These are phyloP conservation scores for Cytospora schulzeri DNA, from an alignment of 2,329 filamentous ascomycete genomes.

Conservation along the genomic window DNA sequence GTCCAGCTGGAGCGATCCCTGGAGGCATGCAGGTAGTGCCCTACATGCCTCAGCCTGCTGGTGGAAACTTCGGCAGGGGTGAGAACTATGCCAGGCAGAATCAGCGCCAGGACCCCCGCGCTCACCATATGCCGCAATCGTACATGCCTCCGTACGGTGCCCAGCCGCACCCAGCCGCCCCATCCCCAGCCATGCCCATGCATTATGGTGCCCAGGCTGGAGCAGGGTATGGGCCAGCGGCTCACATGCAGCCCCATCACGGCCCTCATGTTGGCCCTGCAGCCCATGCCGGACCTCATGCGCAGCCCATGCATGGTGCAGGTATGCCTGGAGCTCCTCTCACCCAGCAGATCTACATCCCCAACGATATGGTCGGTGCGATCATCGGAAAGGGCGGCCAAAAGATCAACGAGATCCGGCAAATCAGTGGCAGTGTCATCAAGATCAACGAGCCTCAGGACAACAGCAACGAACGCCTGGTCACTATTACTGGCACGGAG, in stretches of 20 bases:
- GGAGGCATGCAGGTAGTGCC: conserved; percentile 99
- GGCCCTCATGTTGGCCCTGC: conserved; percentile 64
- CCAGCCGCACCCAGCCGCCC: conserved; percentile 64
- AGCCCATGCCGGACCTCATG: conserved; percentile 67
- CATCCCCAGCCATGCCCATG: conserved; percentile 66
- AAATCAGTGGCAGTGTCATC: conserved; percentile 95
- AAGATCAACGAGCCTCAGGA: conserved; percentile 99
- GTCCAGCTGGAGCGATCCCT: conserved; percentile 88
- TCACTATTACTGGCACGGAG: conserved; percentile 95
- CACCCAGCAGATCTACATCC: conserved; percentile 98
- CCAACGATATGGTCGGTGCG: conserved; percentile 98
- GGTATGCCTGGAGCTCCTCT: conserved; percentile 75
- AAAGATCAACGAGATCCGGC: conserved; percentile 99
- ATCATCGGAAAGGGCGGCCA: conserved; percentile 98
- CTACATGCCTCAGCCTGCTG: conserved; percentile 89
- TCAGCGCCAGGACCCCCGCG: conserved; percentile 71
- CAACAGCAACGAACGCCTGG: conserved; percentile 96
- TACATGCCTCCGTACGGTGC: conserved; percentile 62
- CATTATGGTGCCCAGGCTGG: conserved; percentile 80
- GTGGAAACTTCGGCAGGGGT: conserved; percentile 88
- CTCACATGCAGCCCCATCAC: conserved; percentile 72
- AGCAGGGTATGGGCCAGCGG: conserved; percentile 74
- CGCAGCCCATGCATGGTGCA: conserved; percentile 70
- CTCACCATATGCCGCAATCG: conserved; percentile 66
- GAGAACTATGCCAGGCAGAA: conserved; percentile 80